Conservation (phyloP, 768 basidiomycete species). For the Scleroderma bovista region DNA sequence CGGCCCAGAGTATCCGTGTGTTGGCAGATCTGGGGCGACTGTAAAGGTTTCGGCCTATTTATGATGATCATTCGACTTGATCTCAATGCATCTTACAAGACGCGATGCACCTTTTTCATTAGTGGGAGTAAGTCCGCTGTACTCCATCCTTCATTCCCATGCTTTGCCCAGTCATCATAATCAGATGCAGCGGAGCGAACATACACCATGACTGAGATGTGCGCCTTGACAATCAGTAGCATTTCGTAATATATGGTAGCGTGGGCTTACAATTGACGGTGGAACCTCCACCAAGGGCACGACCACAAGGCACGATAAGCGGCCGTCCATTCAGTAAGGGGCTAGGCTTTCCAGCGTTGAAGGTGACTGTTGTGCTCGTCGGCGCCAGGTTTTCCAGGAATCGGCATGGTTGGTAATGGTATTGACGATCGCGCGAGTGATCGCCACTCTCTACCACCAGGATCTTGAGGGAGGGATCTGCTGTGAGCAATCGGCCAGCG, state of each 20-base stretch:
- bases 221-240: not conserved
- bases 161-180: constrained; percentile 23
- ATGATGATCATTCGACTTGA: not conserved
- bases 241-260: not conserved
- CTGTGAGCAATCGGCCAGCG: constrained; percentile 21
- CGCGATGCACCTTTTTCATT: constrained; percentile 15
- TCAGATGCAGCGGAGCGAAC: constrained; percentile 22
- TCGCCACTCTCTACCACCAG: constrained; percentile 23
- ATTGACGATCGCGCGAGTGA: constrained; percentile 13
- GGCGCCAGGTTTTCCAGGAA: constrained; percentile 13
- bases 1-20: constrained; percentile 34
- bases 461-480: constrained; percentile 23
- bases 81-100: not conserved
- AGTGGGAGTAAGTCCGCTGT: constrained; percentile 21
- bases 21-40: constrained; percentile 15
- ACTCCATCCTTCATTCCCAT: constrained; percentile 21
- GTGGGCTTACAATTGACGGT: constrained; percentile 14
- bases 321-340: constrained; percentile 11
- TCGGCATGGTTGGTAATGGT: constrained; percentile 17
- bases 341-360: constrained; percentile 8
- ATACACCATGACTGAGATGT: constrained; percentile 12
- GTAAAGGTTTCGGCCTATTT: constrained; percentile 34
- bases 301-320: constrained; percentile 12
- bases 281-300: constrained; percentile 23
- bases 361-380: constrained; percentile 12